phyloP scores from a whole-genome alignment of 2,329 filamentous ascomycete genomes.

The Fusarium globosum region DNA sequence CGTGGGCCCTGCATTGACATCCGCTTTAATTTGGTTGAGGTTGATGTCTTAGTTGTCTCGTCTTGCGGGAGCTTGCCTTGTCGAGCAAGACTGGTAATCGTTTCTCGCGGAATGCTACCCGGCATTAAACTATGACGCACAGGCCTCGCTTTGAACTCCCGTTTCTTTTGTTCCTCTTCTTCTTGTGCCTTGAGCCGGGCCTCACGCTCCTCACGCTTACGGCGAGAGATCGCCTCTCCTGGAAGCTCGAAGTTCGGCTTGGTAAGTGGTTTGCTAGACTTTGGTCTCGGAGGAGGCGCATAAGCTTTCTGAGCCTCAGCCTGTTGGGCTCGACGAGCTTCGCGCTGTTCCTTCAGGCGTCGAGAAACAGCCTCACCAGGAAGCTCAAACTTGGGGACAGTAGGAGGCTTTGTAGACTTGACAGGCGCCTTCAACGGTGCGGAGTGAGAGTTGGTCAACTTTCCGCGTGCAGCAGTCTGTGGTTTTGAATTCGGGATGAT shows the following conservation, averaged over 20 bases:
- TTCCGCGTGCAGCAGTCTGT: constrained; percentile 32
- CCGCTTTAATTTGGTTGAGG: constrained; percentile 40
- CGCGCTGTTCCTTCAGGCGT: constrained; percentile 67
- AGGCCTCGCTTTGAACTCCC: constrained; percentile 73
- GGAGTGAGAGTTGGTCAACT: constrained; percentile 28
- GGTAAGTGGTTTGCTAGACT: constrained; percentile 63
- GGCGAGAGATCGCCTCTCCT: constrained; percentile 68
- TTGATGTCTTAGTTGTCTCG: constrained; percentile 30
- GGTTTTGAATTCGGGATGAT: constrained; percentile 27
- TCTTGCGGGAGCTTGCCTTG: constrained; percentile 56
- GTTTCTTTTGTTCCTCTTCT: constrained; percentile 68
- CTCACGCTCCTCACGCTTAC: constrained; percentile 67
- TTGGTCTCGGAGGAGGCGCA: constrained; percentile 58
- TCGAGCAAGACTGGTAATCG: constrained; percentile 66
- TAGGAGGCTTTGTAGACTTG: constrained; percentile 66
- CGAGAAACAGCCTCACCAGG: constrained; percentile 71
- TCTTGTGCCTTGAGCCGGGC: constrained; percentile 66
- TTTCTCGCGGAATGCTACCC: constrained; percentile 63
- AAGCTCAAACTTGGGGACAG: constrained; percentile 68
- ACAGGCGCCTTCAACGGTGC: constrained; percentile 54
- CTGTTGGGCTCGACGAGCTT: constrained; percentile 60
- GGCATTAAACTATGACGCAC: constrained; percentile 58
- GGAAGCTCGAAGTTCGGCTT: constrained; percentile 71
- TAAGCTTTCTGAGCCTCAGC: constrained; percentile 49
- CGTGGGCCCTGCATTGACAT: constrained; percentile 37